These are phyloP conservation scores for Candida lessepsii DNA, from an alignment of 805 yeast genomes.

Conservation along the genomic window DNA sequence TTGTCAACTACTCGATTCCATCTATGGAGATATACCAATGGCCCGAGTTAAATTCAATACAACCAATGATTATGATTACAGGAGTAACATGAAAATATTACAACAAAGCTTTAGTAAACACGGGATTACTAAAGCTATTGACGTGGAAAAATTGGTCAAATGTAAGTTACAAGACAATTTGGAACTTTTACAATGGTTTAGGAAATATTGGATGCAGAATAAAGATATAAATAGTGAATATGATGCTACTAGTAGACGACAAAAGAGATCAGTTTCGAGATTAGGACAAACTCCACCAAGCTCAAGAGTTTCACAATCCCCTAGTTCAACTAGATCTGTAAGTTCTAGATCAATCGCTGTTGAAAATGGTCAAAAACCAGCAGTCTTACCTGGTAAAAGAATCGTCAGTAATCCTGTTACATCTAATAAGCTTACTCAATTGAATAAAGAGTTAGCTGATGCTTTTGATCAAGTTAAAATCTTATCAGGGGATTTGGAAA, in stretches of 20 bases:
- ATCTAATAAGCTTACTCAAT: constrained; percentile 5
- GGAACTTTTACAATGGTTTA: constrained; percentile 92
- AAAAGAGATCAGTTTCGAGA: constrained; percentile 6
- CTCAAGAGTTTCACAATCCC: constrained; percentile 6
- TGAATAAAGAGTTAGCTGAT: constrained; percentile 44
- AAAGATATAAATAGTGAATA: constrained; percentile 58
- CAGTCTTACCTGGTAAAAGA: constrained; percentile 9
- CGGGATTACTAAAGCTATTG: constrained; percentile 67
- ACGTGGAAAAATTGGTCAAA: constrained; percentile 77
- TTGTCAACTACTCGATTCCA: constrained; percentile 86
- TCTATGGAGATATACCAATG: constrained; percentile 82
- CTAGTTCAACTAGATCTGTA: constrained; percentile 5
- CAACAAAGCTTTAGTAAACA: constrained; percentile 78
- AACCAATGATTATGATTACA: constrained; percentile 68
- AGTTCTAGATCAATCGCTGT: neutral
- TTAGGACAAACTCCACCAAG: constrained; percentile 8
- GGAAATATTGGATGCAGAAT: constrained; percentile 75
- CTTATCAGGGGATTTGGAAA: constrained; percentile 52
- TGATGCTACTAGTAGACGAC: constrained; percentile 52
- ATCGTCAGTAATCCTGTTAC: constrained; percentile 8
- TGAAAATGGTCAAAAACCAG: constrained; percentile 1
- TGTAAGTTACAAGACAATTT: constrained; percentile 92
- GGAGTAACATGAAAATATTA: constrained; percentile 79
- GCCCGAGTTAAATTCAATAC: constrained; percentile 70
- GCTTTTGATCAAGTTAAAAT: constrained; percentile 39